phyloP scores from a whole-genome alignment of 306 rosid species.

The Quercus rubra region DNA sequence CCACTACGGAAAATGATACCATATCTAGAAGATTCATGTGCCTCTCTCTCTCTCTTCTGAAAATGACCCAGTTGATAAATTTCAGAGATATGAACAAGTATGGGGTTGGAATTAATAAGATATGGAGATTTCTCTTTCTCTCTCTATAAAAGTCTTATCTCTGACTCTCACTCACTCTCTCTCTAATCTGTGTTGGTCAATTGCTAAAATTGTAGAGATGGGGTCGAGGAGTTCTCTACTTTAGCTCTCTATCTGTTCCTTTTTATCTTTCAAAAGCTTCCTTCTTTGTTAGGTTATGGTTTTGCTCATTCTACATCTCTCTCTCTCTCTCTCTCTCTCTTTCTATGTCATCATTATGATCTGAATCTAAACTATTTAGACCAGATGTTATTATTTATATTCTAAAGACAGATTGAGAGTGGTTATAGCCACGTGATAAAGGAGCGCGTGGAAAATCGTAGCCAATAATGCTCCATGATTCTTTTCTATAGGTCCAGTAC shows the following conservation, averaged over 20 bases:
- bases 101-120: constrained; percentile 30
- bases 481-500: background rate
- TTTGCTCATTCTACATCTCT: constrained; percentile 21
- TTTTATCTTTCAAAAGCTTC: background rate
- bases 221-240: constrained; percentile 13
- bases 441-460: background rate
- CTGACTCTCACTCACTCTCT: constrained; percentile 3
- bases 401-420: background rate
- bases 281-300: constrained; percentile 1
- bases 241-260: background rate
- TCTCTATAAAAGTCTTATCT: constrained; percentile 14
- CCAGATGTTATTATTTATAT: constrained; percentile 9
- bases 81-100: constrained; percentile 15
- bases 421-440: background rate
- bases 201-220: constrained; percentile 21
- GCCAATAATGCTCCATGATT: background rate
- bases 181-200: constrained; percentile 27
- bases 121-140: constrained; percentile 4
- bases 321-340: background rate
- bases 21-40: background rate
- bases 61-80: background rate
- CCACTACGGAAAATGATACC: background rate
- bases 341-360: constrained; percentile 26
- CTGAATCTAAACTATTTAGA: constrained; percentile 32
- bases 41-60: background rate